Evolutionary conservation across 768 basidiomycete genomes (phyloP), one percentile per base, ranked within the genome.

Genomic region (Amanita jacksonii): DNA sequence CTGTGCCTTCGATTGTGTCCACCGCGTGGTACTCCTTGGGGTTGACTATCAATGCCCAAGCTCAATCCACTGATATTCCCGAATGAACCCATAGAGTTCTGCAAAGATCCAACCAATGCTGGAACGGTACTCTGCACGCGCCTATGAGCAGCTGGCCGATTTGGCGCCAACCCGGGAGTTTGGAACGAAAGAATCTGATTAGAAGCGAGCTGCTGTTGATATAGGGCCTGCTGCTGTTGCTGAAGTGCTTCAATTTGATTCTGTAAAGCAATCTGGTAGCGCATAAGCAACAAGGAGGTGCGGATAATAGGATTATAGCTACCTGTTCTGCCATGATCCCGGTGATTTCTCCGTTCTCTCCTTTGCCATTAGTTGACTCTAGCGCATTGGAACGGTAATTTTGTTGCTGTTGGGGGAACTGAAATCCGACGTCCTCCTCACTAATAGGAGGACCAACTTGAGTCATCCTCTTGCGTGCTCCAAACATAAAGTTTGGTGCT

Each of bases 301-400:
- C 16, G 42, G 25, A 37, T 34, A 37, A 30, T 16, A 10, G 24
- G 38, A 3, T 22, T 30, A 37, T 24, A 76, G 77, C 64, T 79
- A 89, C 91, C 76, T 97, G 94, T 62, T 97, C 91, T 5, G 90
- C 90, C 89, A 97, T 92, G 45, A 93, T 85, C 19, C 86, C 86
- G 25, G 76, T 77, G 45, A 92, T 78, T 58, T 94, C 90, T 41
- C 79, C 81, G 43, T 72, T 74, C 38, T 85, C 80, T 25, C 68
- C 60, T 59, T 80, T 77, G 49, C 80, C 67, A 52, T 77, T 76
- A 39, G 55, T 51, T 61, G 60, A 63, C 45, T 67, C 54, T 36
- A 50, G 24, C 51, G 45, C 57, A 30, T 55, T 62, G n/a, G 51
- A 55, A 36, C 51, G 51, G 48, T 65, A 62, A 49, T 51, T 57